Evolutionary conservation across 1,284 basidiomycete species (phyloP).

Genomic region (Pholiota adiposa): DNA sequence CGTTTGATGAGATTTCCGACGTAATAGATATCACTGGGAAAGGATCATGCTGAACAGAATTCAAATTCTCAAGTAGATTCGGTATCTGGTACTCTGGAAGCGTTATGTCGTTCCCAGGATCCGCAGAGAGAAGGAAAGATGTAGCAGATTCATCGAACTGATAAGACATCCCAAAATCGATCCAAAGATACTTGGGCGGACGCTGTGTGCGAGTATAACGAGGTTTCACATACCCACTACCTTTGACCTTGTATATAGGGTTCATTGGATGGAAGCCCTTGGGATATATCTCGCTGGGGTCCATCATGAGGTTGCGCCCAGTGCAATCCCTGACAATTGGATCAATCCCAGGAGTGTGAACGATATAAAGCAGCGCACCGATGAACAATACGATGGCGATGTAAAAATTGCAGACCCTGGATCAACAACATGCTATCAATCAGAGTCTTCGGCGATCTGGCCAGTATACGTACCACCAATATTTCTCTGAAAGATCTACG

Average conservation of each 20-base stretch:
- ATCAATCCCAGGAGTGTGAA: too few relatives aligned
- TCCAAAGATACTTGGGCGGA: constrained; percentile 35
- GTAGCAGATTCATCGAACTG: constrained; percentile 23
- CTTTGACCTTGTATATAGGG: constrained; percentile 14
- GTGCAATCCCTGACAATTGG: constrained; percentile 39
- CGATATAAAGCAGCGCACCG: too few relatives aligned
- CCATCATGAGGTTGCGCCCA: constrained; percentile 39
- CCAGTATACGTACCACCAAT: constrained; percentile 29
- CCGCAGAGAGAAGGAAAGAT: constrained; percentile 7
- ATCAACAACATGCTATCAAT: not conserved
- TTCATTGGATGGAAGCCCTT: constrained; percentile 30
- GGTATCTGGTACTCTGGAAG: constrained; percentile 19
- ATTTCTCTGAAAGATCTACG: constrained; percentile 35
- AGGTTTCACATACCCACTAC: constrained; percentile 18
- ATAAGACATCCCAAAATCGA: constrained; percentile 36
- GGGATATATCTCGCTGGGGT: constrained; percentile 31
- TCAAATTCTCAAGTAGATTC: not conserved
- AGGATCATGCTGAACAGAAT: constrained; percentile 28
- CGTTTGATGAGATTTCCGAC: constrained; percentile 34
- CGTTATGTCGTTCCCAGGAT: constrained; percentile 20
- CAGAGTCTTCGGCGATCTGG: too few relatives aligned
- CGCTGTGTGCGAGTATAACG: constrained; percentile 30
- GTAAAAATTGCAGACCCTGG: constrained; percentile 44
- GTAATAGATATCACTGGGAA: constrained; percentile 41
- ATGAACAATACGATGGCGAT: constrained; percentile 40